phyloP scores from a whole-genome alignment of 2,329 filamentous ascomycete genomes.

The Byssoonygena ceratinophila region DNA sequence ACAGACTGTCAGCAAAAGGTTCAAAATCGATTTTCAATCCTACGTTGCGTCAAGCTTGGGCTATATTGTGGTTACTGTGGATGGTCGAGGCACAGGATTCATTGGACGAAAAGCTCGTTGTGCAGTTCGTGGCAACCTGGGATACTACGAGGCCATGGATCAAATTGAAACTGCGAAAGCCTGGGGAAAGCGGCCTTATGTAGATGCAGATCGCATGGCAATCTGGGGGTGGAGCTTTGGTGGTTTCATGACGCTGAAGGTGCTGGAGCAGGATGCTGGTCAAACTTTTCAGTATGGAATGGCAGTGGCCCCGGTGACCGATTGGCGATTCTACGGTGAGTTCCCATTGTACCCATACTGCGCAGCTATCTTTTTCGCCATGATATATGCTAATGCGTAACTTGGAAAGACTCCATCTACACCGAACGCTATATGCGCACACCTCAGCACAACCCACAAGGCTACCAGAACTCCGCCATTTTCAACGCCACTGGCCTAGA shows the following conservation, averaged over 20 bases:
- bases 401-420: conserved; percentile 61
- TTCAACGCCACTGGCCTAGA: conserved; percentile 61
- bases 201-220: conserved; percentile 69
- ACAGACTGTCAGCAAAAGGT: conserved; percentile 71
- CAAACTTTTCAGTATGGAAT: conserved; percentile 91
- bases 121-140: conserved; percentile 70
- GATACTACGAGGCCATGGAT: conserved; percentile 73
- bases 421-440: conserved; percentile 97
- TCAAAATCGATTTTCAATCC: conserved; percentile 77
- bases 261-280: conserved; percentile 80
- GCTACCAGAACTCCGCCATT: conserved; percentile 68
- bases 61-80: conserved; percentile 90
- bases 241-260: conserved; percentile 90
- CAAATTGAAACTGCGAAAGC: conserved; percentile 83
- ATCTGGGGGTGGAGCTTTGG: conserved; percentile 99
- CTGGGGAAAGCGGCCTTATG: conserved; percentile 70
- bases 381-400: background rate
- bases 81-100: conserved; percentile 85
- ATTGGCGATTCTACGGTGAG: conserved; percentile 80
- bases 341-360: background rate
- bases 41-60: conserved; percentile 77
- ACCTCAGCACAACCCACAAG: conserved; percentile 65
- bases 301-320: conserved; percentile 96
- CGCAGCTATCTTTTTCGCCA: background rate
- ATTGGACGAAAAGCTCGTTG: conserved; percentile 76